phyloP scores from a whole-genome alignment of 2,329 filamentous ascomycete species.

The Pestalotiopsis sp. region DNA sequence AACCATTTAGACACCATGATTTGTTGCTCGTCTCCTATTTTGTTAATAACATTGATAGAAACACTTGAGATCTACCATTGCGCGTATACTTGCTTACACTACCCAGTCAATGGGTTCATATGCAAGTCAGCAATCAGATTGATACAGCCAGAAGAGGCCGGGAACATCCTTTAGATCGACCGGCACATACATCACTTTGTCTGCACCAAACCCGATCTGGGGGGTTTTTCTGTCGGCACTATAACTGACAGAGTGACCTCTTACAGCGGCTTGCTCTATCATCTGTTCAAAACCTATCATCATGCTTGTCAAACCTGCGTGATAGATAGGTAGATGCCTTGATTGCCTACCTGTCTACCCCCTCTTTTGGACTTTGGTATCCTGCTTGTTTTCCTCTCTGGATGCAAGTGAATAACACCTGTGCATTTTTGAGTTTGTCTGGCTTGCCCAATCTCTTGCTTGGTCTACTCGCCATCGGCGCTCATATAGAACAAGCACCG shows the following conservation, averaged over 20 bases:
- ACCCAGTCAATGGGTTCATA: background rate
- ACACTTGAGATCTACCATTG: no score
- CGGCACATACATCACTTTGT: background rate
- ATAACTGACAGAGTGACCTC: background rate
- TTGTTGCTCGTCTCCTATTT: no score
- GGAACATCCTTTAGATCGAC: background rate
- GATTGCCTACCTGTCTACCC: background rate
- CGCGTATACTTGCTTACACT: background rate
- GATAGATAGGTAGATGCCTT: background rate
- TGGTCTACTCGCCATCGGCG: no score
- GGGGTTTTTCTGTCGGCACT: background rate
- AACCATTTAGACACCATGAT: no score
- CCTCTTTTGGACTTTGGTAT: background rate
- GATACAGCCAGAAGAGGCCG: background rate
- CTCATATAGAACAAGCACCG: no score
- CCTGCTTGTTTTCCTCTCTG: background rate
- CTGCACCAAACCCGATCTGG: conserved; percentile 1
- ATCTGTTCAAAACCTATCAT: background rate
- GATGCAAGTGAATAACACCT: background rate
- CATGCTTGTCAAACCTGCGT: background rate
- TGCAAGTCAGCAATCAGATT: background rate
- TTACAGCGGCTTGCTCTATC: background rate
- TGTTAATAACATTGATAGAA: no score
- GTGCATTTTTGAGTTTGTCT: no score
- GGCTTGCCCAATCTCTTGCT: no score